Percentiles rank a stretch among this genome's conserved stretches.
phyloP scores from a whole-genome alignment of 2,329 filamentous ascomycete species.

The Neopestalotiopsis clavispora region DNA sequence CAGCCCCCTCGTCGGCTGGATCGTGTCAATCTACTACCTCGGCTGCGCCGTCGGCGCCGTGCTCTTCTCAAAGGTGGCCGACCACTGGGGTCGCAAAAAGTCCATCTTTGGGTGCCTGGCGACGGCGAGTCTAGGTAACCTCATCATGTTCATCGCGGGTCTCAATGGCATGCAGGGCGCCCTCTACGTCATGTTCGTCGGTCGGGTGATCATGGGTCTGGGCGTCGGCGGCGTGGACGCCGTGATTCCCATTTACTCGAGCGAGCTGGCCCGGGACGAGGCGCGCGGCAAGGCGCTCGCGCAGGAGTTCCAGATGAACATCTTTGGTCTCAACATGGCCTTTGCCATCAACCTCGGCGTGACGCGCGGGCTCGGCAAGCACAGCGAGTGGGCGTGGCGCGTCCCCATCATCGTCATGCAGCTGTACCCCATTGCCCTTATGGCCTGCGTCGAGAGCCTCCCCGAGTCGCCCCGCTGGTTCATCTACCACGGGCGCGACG shows the following conservation, averaged over 20 bases:
- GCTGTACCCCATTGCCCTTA: conserved; percentile 57
- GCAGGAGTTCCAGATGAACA: conserved; percentile 69
- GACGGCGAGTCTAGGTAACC: conserved; percentile 58
- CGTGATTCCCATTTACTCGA: conserved; percentile 64
- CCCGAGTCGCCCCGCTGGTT: conserved; percentile 65
- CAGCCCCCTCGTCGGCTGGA: conserved; percentile 59
- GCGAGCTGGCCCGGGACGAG: conserved; percentile 61
- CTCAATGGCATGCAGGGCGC: conserved; percentile 50
- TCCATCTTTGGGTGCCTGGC: conserved; percentile 60
- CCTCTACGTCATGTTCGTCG: conserved; percentile 40
- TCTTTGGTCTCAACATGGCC: conserved; percentile 65
- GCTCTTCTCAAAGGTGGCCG: conserved; percentile 59
- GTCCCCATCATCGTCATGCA: conserved; percentile 67
- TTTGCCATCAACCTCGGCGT: conserved; percentile 63
- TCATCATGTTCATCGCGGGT: conserved; percentile 65
- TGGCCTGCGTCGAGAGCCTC: conserved; percentile 55
- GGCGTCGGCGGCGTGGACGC: conserved; percentile 65
- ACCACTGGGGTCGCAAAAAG: conserved; percentile 57
- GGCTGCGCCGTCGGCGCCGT: conserved; percentile 64
- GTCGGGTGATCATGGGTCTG: conserved; percentile 41
- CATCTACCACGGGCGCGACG: conserved; percentile 52
- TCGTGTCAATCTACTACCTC: conserved; percentile 66
- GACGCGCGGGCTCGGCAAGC: conserved; percentile 58
- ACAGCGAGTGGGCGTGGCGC: conserved; percentile 65
- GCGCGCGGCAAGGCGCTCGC: conserved; percentile 62